phyloP scores from a whole-genome alignment of 1,284 basidiomycete genomes.

The Cerrena zonata region DNA sequence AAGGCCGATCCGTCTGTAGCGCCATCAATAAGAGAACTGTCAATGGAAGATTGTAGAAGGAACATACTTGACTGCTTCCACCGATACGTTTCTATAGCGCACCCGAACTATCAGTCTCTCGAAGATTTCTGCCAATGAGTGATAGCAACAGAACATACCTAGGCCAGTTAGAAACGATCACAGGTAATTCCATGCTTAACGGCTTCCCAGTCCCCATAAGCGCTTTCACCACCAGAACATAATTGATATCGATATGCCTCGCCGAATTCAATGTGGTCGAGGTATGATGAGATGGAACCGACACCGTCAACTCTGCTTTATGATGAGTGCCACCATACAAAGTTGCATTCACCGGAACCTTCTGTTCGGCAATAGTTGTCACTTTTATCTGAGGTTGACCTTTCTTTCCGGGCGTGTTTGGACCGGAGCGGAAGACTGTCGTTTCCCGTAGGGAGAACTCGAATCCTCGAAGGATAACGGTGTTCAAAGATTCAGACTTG shows the following conservation, averaged over 20 bases:
- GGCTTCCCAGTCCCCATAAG: constrained; percentile 64
- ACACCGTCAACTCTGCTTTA: constrained; percentile 61
- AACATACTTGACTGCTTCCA: constrained; percentile 57
- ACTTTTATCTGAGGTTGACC: constrained; percentile 52
- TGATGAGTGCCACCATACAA: constrained; percentile 68
- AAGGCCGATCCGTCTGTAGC: constrained; percentile 59
- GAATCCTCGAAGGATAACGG: constrained; percentile 68
- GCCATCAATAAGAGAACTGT: background rate
- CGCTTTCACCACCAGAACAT: constrained; percentile 71
- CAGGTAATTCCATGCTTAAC: constrained; percentile 65
- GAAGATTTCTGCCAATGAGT: constrained; percentile 1
- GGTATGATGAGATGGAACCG: constrained; percentile 64
- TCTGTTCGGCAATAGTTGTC: constrained; percentile 54
- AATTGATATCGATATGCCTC: constrained; percentile 75
- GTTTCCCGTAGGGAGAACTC: constrained; percentile 75
- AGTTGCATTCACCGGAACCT: constrained; percentile 64
- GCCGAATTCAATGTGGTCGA: constrained; percentile 74
- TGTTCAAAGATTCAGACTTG: constrained; percentile 60
- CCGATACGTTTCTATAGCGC: constrained; percentile 48
- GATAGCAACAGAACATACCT: constrained; percentile 38
- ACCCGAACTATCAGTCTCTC: constrained; percentile 6
- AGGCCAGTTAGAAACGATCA: constrained; percentile 78
- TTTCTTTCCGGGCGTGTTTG: constrained; percentile 48
- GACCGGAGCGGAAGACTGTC: constrained; percentile 58
- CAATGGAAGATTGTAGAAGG: background rate